Conservation (phyloP, 2,329 filamentous ascomycete genomes). For the Chalaropsis ovoidea region DNA sequence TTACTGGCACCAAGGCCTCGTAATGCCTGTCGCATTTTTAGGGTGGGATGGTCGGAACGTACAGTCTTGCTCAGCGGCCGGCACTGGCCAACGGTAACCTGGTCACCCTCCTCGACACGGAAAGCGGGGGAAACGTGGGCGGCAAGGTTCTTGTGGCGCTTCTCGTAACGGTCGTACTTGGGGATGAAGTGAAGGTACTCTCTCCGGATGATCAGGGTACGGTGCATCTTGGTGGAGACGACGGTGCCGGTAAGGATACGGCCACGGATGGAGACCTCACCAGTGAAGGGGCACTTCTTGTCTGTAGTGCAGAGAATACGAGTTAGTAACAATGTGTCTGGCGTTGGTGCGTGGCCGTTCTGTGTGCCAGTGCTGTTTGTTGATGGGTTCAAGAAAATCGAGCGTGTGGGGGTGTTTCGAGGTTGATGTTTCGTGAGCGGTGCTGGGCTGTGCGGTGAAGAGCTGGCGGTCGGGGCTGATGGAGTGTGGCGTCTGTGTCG, state of each 20-base stretch:
- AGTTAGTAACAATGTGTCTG: slow-evolving; percentile 9
- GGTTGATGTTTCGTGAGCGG: not conserved
- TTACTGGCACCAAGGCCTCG: not conserved
- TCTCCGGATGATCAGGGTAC: slow-evolving; percentile 96
- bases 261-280: slow-evolving; percentile 97
- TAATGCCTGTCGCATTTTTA: not conserved
- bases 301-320: slow-evolving; percentile 45
- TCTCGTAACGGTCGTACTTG: slow-evolving; percentile 99
- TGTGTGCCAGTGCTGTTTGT: not conserved
- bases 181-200: slow-evolving; percentile 99
- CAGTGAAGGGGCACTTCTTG: slow-evolving; percentile 99
- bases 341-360: not conserved
- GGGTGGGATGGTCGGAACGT: slow-evolving; percentile 39
- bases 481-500: not conserved
- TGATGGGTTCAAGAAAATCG: not conserved
- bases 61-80: slow-evolving; percentile 99
- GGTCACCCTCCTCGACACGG: slow-evolving; percentile 99
- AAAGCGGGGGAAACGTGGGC: slow-evolving; percentile 98
- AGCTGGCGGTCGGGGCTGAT: not conserved
- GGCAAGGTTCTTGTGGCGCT: slow-evolving; percentile 99
- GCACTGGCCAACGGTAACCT: slow-evolving; percentile 99
- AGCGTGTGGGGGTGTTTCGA: not conserved
- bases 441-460: not conserved
- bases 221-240: slow-evolving; percentile 99
- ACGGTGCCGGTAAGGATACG: slow-evolving; percentile 99